Evolutionary conservation across 345 rosid species (phyloP).

Genomic region (Populus ilicifolia): DNA sequence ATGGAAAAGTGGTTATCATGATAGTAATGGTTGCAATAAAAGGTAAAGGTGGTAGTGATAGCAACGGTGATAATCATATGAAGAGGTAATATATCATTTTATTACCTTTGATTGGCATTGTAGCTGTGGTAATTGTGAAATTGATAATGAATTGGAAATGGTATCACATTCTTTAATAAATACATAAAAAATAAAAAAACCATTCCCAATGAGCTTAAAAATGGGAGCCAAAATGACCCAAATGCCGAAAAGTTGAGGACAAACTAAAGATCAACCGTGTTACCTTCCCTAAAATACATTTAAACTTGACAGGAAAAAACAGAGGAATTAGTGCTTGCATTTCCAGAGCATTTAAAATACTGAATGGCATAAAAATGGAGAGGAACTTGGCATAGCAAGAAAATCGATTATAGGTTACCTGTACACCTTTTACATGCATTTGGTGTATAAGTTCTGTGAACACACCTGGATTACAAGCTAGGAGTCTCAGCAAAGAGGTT

Average conservation of each 20-base stretch:
- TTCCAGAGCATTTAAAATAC: neutral
- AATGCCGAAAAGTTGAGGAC: neutral
- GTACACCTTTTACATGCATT: conserved; percentile 96
- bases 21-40: too few relatives aligned
- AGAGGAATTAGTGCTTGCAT: neutral
- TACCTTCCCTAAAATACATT: neutral
- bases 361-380: neutral
- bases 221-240: neutral
- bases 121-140: too few relatives aligned
- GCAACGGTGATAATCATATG: too few relatives aligned
- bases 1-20: too few relatives aligned
- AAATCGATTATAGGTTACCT: conserved; percentile 43
- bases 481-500: neutral
- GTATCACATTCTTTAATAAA: neutral
- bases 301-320: neutral
- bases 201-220: too few relatives aligned
- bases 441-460: conserved; percentile 98
- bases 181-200: too few relatives aligned
- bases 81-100: too few relatives aligned
- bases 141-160: too few relatives aligned
- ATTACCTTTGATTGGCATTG: too few relatives aligned
- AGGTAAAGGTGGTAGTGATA: too few relatives aligned
- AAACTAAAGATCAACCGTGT: neutral
- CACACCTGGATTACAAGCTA: conserved; percentile 57
- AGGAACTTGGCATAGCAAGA: neutral